phyloP scores from a whole-genome alignment of 2,329 filamentous ascomycete genomes.

The Aspergillus sp. region DNA sequence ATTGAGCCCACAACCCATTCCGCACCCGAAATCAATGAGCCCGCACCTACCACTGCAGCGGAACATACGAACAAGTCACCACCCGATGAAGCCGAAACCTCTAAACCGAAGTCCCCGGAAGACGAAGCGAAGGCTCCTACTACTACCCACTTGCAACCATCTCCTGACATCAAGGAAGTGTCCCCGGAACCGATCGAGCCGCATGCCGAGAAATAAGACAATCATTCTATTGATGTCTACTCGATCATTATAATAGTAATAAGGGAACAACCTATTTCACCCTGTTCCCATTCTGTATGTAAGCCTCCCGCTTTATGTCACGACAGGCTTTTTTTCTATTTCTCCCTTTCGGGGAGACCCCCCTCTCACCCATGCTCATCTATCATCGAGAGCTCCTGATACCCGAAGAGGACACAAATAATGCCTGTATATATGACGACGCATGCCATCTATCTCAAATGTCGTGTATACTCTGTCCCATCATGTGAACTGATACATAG shows the following conservation, averaged over 20 bases:
- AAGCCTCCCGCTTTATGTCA: background rate
- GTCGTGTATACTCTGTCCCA: background rate
- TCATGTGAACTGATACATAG: background rate
- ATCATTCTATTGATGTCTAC: background rate
- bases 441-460: background rate
- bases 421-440: background rate
- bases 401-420: background rate
- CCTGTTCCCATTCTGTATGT: background rate
- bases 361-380: background rate
- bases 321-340: background rate
- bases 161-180: background rate
- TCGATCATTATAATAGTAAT: background rate
- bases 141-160: background rate
- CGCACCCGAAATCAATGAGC: background rate
- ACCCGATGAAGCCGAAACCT: background rate
- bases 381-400: background rate
- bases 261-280: background rate
- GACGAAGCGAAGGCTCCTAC: background rate
- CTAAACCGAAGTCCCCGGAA: background rate
- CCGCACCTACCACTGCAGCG: background rate
- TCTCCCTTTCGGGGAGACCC: no score
- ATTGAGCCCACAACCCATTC: background rate
- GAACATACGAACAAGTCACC: background rate
- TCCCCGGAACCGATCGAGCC: background rate
- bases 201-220: background rate